A percentile compares a stretch with the other conserved stretches of the same genome.
Conservation (phyloP, 148 eudicot genomes). For the Rhododendron mucronatum region DNA sequence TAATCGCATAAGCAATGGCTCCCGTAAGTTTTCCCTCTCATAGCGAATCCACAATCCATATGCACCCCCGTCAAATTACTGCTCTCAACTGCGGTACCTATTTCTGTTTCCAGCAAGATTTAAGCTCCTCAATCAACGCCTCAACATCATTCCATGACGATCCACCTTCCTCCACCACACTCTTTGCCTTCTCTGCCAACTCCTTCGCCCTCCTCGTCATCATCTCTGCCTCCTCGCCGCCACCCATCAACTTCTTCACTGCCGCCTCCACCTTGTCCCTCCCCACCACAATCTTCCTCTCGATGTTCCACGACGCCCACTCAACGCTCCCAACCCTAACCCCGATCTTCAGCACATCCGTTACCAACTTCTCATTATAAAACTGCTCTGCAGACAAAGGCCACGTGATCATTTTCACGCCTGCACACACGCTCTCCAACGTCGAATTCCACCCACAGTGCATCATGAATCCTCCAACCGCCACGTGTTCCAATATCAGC, state of each 20-base stretch:
- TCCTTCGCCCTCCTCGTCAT: conserved; percentile 1
- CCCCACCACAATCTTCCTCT: background rate
- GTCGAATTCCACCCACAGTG: conserved; percentile 24
- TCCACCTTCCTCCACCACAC: conserved; percentile 5
- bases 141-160: conserved; percentile 5
- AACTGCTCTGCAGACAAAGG: conserved; percentile 27
- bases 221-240: background rate
- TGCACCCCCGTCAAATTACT: background rate
- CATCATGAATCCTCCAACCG: conserved; percentile 24
- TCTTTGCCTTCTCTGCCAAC: background rate
- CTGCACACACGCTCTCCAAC: background rate
- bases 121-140: conserved; percentile 6
- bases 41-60: background rate
- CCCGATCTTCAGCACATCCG: conserved; percentile 7
- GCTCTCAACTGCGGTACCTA: background rate
- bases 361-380: conserved; percentile 19
- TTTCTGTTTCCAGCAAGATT: background rate
- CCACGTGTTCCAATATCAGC: conserved; percentile 20
- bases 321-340: conserved; percentile 1
- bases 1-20: too few relatives aligned
- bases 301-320: conserved; percentile 9
- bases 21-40: too few relatives aligned
- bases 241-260: conserved; percentile 6
- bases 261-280: conserved; percentile 4
- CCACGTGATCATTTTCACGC: conserved; percentile 26